phyloP scores from a whole-genome alignment of 768 basidiomycete genomes.

The Termitomyces eurrhizus region DNA sequence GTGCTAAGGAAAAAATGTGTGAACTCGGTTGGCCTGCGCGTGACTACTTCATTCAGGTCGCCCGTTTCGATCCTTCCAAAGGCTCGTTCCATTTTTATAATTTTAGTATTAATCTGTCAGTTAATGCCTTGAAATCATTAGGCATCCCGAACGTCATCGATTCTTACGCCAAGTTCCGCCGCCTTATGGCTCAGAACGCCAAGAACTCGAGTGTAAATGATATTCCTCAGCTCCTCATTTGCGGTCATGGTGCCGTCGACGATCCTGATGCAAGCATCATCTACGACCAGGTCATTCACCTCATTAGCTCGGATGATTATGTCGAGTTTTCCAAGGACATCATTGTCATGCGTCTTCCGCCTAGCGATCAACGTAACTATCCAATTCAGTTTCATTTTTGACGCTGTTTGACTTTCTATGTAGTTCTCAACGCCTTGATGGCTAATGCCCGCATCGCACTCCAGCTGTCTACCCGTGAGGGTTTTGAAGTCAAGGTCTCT shows the following conservation, averaged over 20 bases:
- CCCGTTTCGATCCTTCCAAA: slow-evolving; percentile 88
- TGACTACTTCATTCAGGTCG: slow-evolving; percentile 87
- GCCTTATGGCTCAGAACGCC: slow-evolving; percentile 46
- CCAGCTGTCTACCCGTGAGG: slow-evolving; percentile 91
- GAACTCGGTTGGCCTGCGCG: slow-evolving; percentile 77
- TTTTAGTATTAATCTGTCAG: neutral
- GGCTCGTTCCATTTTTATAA: slow-evolving; percentile 21
- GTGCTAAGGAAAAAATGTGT: slow-evolving; percentile 75
- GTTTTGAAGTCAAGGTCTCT: slow-evolving; percentile 96
- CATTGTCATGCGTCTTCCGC: slow-evolving; percentile 73
- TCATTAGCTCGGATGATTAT: slow-evolving; percentile 51
- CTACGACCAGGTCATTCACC: slow-evolving; percentile 71
- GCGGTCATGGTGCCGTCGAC: slow-evolving; percentile 92
- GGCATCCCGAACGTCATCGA: slow-evolving; percentile 85
- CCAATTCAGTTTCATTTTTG: neutral
- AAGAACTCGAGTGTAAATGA: slow-evolving; percentile 43
- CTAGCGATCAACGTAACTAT: slow-evolving; percentile 76
- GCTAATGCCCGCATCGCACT: slow-evolving; percentile 86
- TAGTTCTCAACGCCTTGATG: slow-evolving; percentile 85
- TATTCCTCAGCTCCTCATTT: slow-evolving; percentile 73
- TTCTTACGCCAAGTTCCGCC: slow-evolving; percentile 82
- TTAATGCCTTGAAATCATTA: slow-evolving; percentile 25
- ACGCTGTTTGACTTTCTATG: slow-evolving; percentile 7
- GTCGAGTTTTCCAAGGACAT: slow-evolving; percentile 57
- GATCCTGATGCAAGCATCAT: slow-evolving; percentile 94